Evolutionary conservation across 306 rosid genomes (phyloP).

Genomic region (Vicia villosa): DNA sequence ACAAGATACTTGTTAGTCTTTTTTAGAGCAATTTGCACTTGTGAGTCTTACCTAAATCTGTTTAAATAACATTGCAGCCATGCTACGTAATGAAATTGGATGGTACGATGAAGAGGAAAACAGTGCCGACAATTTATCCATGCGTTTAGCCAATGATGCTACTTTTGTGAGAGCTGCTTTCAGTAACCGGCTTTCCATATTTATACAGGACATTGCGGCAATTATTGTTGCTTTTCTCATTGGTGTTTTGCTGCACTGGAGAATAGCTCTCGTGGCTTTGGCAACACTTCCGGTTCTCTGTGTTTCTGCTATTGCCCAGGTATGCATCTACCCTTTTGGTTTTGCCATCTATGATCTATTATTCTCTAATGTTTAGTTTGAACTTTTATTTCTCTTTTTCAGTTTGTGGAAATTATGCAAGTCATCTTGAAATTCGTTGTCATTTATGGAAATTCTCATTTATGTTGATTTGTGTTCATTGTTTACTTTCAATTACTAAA

Average conservation of each 20-base stretch:
- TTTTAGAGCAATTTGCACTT: constrained; percentile 17
- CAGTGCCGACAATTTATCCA: constrained; percentile 95
- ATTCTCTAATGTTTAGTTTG: constrained; percentile 27
- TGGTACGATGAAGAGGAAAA: constrained; percentile 98
- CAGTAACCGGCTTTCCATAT: constrained; percentile 96
- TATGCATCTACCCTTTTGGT: constrained; percentile 46
- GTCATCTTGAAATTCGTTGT: constrained; percentile 22
- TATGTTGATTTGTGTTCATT: constrained; percentile 20
- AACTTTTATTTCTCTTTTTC: constrained; percentile 23
- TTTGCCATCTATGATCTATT: constrained; percentile 24
- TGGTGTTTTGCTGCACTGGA: constrained; percentile 89
- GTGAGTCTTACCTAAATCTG: constrained; percentile 36
- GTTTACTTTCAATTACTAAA: constrained; percentile 24
- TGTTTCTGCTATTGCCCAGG: constrained; percentile 97
- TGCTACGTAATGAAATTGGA: constrained; percentile 97
- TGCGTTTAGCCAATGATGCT: constrained; percentile 99
- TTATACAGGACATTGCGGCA: constrained; percentile 98
- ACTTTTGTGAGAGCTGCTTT: constrained; percentile 99
- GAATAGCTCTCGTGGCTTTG: constrained; percentile 95
- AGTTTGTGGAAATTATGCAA: constrained; percentile 22
- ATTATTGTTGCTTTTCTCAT: constrained; percentile 90
- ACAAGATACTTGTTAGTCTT: neutral
- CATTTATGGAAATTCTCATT: constrained; percentile 5
- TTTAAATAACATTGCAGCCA: constrained; percentile 67
- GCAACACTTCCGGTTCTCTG: constrained; percentile 90